Conservation (phyloP, 495 filamentous ascomycete species). For the Apiosordaria backusii region DNA sequence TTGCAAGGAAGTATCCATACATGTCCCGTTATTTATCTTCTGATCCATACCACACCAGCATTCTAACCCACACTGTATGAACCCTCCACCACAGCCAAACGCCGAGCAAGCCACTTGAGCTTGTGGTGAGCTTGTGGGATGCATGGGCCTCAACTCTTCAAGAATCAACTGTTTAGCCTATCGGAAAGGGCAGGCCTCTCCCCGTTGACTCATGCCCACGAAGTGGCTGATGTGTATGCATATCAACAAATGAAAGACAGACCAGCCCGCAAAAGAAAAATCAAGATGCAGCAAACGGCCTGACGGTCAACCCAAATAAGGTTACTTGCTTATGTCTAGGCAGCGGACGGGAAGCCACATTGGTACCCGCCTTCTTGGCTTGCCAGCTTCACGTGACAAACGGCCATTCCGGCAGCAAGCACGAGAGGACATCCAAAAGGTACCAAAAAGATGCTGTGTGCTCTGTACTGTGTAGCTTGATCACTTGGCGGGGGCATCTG, state of each 20-base stretch:
- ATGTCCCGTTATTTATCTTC: background rate
- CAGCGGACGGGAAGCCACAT: constrained; percentile 1
- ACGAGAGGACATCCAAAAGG: background rate
- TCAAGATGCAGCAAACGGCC: constrained; percentile 14
- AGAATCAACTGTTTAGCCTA: background rate
- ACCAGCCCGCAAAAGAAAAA: background rate
- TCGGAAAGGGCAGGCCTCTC: background rate
- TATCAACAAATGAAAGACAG: background rate
- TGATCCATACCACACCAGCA: background rate
- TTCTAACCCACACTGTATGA: no score
- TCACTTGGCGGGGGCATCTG: background rate
- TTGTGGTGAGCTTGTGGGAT: background rate
- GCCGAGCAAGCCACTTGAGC: background rate
- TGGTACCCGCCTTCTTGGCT: background rate
- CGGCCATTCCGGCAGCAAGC: background rate
- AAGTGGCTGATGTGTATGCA: background rate
- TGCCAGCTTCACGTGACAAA: background rate
- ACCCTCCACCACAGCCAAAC: background rate
- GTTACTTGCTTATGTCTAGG: constrained; percentile 13
- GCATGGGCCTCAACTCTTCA: background rate
- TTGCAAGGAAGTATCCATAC: background rate
- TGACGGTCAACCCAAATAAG: constrained; percentile 16
- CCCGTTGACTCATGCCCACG: background rate
- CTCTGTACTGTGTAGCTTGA: background rate
- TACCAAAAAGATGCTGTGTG: background rate